Percentiles rank a stretch among this genome's conserved stretches.
phyloP scores from a whole-genome alignment of 2,329 filamentous ascomycete genomes.

The Achaetomium macrosporum region DNA sequence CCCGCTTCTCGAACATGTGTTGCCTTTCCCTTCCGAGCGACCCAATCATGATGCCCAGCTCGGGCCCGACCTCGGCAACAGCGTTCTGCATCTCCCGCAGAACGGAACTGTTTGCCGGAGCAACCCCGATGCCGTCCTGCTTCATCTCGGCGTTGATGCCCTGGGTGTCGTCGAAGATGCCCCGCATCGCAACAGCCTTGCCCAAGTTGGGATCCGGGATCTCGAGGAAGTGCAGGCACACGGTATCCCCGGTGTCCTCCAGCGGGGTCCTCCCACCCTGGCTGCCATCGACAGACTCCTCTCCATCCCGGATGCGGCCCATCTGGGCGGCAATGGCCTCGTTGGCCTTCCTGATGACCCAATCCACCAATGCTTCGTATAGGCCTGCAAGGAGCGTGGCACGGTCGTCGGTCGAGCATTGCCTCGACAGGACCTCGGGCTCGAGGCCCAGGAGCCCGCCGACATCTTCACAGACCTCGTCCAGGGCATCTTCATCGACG shows the following conservation, averaged over 20 bases:
- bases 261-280: conserved; percentile 56
- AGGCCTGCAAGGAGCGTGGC: conserved; percentile 76
- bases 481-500: conserved; percentile 76
- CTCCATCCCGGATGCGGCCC: conserved; percentile 56
- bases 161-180: conserved; percentile 84
- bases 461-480: conserved; percentile 85
- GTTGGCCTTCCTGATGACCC: conserved; percentile 87
- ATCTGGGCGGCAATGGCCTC: conserved; percentile 74
- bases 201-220: conserved; percentile 73
- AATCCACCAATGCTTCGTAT: conserved; percentile 92
- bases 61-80: conserved; percentile 67
- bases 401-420: conserved; percentile 80
- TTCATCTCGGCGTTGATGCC: conserved; percentile 98
- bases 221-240: conserved; percentile 83
- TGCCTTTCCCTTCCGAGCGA: conserved; percentile 66
- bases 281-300: conserved; percentile 59
- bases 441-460: conserved; percentile 80
- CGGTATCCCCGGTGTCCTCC: conserved; percentile 73
- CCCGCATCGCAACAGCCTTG: conserved; percentile 82
- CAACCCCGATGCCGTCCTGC: conserved; percentile 79
- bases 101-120: conserved; percentile 70
- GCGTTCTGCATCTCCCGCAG: conserved; percentile 82
- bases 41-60: conserved; percentile 69
- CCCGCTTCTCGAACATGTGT: conserved; percentile 72
- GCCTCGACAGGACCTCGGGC: conserved; percentile 69